Base-by-base conservation (phyloP, 2,329 filamentous ascomycete genomes). In the Ceratocystis cacaofunesta region DNA sequence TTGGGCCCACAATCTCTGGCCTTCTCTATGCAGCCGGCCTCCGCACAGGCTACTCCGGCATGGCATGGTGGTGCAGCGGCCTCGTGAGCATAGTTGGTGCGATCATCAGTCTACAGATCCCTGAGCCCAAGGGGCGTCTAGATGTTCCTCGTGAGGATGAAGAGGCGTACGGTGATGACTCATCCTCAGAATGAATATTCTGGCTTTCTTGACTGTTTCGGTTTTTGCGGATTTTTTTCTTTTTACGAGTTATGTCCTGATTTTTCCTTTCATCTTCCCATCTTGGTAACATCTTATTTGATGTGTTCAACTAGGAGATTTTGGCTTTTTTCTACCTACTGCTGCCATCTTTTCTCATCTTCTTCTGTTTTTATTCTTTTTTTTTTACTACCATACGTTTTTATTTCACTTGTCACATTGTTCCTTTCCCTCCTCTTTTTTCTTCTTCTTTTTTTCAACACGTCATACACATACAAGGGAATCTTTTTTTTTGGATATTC, bases 31-130 rank as follows among this genome's bases (percentile, higher is more conserved):
- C 90, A 3, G 78, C 87, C 63, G 94, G 94, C 62, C 81, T 95
- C 44, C 81, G 85, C 69, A 81, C 86, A 5, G 91, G 92, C 44
- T 92, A 90, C 73, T 92, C 91, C 3, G 91, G 91, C 22, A 79
- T 96, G 43, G 88, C 91, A 0, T 99, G 94, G 92, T 99, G 94
- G 94, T 86, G 85, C 68, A 92, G 87, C 69, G 90, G 88, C 7
- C 71, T 88, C 2, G 84, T 96, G 41, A 89, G 90, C 43, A 76
- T 90, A 10, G 74, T 85, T 15, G 94, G 92, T 58, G 89, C 87
- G 1, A 76, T 88, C 62, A 79, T 94, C 71, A 89, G 88, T 74
- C 79, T 90, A 67, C 85, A 84, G 73, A 88, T 96, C 75, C 84
- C 84, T 44, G 88, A 92, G 71, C 79, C 81, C 15, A 77, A 79